These are phyloP conservation scores for Filosporella fistucella DNA, from an alignment of 495 filamentous ascomycete species.

Conservation along the genomic window DNA sequence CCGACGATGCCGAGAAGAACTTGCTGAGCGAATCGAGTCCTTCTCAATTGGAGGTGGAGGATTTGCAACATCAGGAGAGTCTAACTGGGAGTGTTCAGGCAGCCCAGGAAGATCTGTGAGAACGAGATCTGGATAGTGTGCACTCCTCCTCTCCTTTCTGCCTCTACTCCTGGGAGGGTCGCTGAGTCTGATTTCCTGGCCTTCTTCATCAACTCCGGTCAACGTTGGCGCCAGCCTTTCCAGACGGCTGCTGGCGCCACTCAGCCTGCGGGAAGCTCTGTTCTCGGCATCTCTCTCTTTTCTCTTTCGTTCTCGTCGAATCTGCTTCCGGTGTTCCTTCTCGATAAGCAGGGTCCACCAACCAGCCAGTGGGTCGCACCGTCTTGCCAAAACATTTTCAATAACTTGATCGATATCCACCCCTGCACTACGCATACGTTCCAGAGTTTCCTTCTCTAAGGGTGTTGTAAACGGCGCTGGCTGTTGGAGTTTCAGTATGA, in stretches of 20 bases:
- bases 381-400: constrained; percentile 84
- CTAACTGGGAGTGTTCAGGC: constrained; percentile 48
- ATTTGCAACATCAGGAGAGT: constrained; percentile 30
- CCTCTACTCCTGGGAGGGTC: constrained; percentile 56
- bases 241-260: constrained; percentile 78
- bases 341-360: constrained; percentile 97
- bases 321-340: constrained; percentile 90
- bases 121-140: constrained; percentile 41
- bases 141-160: constrained; percentile 44
- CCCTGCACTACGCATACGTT: constrained; percentile 92
- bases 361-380: constrained; percentile 84
- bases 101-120: constrained; percentile 67
- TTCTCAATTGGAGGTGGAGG: constrained; percentile 73
- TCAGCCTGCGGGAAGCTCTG: constrained; percentile 74
- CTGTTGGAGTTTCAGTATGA: constrained; percentile 79
- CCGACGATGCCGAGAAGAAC: constrained; percentile 60
- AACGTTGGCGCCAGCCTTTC: constrained; percentile 72
- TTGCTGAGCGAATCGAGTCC: constrained; percentile 65
- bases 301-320: constrained; percentile 76
- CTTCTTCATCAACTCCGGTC: constrained; percentile 71
- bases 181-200: constrained; percentile 30
- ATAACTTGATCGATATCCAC: constrained; percentile 93
- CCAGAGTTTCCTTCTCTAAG: constrained; percentile 84
- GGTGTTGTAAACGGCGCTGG: constrained; percentile 83
- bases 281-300: constrained; percentile 79